Conservation (phyloP, 139 green algal species). For the Chlorella sp. region DNA sequence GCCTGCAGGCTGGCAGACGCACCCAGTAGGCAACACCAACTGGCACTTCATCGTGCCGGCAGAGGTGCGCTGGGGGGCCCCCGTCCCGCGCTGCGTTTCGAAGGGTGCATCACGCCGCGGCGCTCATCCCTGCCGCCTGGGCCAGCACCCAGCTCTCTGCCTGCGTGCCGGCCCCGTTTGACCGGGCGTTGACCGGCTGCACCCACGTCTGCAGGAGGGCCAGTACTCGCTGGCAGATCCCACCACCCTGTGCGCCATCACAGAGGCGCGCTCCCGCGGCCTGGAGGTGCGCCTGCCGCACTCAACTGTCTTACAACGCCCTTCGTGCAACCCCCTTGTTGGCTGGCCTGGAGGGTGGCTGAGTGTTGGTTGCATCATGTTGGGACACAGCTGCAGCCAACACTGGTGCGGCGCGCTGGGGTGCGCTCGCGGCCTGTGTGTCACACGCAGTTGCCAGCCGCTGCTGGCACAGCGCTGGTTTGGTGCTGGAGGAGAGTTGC, state of each 20-base stretch:
- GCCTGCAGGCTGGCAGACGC: conserved; percentile 85
- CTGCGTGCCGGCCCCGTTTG: neutral
- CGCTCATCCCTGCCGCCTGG: neutral
- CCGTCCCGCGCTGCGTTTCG: neutral
- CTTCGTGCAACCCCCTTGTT: too few species aligned
- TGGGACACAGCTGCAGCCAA: too few species aligned
- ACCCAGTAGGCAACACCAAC: conserved; percentile 76
- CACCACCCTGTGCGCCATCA: conserved; percentile 51
- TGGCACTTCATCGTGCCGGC: conserved; percentile 92
- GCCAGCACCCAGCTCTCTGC: neutral
- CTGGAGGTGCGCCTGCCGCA: neutral
- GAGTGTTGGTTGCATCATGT: too few species aligned
- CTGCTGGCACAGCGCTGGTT: too few species aligned
- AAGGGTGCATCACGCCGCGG: neutral
- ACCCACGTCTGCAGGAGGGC: conserved; percentile 6
- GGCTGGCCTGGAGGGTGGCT: too few species aligned
- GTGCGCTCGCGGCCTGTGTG: too few species aligned
- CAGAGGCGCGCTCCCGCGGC: conserved; percentile 41
- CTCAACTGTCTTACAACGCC: too few species aligned
- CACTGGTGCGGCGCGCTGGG: too few species aligned
- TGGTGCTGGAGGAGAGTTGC: too few species aligned
- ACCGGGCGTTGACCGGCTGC: neutral
- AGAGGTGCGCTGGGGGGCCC: conserved; percentile 9
- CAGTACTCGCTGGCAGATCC: conserved; percentile 55
- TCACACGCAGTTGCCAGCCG: too few species aligned